Conservation (phyloP, 441 rosid genomes). For the California macrophylla region DNA sequence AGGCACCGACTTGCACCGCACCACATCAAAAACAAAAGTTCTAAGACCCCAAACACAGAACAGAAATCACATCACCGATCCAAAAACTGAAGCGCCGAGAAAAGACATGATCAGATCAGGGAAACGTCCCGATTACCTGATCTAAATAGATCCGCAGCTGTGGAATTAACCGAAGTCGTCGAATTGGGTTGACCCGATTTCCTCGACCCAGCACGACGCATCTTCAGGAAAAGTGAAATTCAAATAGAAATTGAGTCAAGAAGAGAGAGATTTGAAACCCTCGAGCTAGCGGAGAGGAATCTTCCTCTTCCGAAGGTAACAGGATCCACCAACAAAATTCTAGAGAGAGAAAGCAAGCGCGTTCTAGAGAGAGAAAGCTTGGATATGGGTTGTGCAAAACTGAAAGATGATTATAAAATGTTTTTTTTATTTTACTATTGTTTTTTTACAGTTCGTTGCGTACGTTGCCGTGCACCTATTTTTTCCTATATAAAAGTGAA, state of each 20-base stretch:
- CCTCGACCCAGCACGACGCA: constrained; percentile 80
- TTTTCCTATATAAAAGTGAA: not conserved
- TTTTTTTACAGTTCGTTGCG: not conserved
- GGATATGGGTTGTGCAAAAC: not conserved
- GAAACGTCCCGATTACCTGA: constrained; percentile 37
- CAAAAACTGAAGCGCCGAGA: not conserved
- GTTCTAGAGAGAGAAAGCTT: not conserved
- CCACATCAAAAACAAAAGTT: not conserved
- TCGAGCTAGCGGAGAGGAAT: not conserved
- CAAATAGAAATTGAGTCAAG: not conserved
- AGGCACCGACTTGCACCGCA: not conserved
- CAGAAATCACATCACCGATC: constrained; percentile 9
- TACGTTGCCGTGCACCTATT: not conserved
- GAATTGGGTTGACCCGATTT: constrained; percentile 65
- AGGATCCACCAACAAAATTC: not conserved
- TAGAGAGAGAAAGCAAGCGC: constrained; percentile 2
- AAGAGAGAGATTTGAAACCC: not conserved
- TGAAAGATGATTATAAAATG: not conserved
- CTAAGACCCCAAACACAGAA: not conserved
- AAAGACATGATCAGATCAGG: not conserved
- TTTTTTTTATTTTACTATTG: not conserved
- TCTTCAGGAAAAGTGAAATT: constrained; percentile 30
- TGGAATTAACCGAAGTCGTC: constrained; percentile 37
- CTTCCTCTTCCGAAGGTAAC: not conserved
- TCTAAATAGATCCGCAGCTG: constrained; percentile 82